These are phyloP conservation scores for Cercophora sp. DNA, from an alignment of 495 filamentous ascomycete species.

Conservation along the genomic window DNA sequence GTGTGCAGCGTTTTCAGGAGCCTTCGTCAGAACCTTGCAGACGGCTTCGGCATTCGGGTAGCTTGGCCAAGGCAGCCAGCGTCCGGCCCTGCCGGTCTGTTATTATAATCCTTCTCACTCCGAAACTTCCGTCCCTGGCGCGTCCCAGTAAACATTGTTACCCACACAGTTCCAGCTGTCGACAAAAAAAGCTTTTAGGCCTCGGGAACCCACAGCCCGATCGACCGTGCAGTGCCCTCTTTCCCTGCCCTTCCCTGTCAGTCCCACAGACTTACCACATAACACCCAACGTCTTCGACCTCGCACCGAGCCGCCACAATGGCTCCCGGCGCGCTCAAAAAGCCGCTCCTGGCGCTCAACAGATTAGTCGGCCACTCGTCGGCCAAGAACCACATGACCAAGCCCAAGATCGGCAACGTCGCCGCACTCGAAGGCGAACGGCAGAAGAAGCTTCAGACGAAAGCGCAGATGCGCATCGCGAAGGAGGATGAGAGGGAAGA, in stretches of 20 bases:
- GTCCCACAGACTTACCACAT: neutral
- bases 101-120: too few species aligned
- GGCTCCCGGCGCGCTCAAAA: constrained; percentile 36
- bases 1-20: too few species aligned
- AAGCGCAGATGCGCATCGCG: constrained; percentile 45
- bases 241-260: neutral
- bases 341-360: constrained; percentile 42
- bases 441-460: constrained; percentile 48
- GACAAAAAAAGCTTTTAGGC: too few species aligned
- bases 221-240: neutral
- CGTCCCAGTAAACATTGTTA: too few species aligned
- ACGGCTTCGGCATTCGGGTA: too few species aligned
- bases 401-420: constrained; percentile 44
- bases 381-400: constrained; percentile 45
- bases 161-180: too few species aligned
- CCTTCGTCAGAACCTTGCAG: too few species aligned
- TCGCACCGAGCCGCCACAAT: constrained; percentile 20
- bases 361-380: constrained; percentile 39
- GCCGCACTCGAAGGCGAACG: constrained; percentile 39
- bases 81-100: too few species aligned
- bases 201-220: too few species aligned
- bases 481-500: constrained; percentile 51
- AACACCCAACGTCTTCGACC: too few species aligned
- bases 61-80: too few species aligned
- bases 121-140: too few species aligned